Evolutionary conservation across 2,329 filamentous ascomycete species (phyloP).

Genomic region (Monosporascus cannonballus): DNA sequence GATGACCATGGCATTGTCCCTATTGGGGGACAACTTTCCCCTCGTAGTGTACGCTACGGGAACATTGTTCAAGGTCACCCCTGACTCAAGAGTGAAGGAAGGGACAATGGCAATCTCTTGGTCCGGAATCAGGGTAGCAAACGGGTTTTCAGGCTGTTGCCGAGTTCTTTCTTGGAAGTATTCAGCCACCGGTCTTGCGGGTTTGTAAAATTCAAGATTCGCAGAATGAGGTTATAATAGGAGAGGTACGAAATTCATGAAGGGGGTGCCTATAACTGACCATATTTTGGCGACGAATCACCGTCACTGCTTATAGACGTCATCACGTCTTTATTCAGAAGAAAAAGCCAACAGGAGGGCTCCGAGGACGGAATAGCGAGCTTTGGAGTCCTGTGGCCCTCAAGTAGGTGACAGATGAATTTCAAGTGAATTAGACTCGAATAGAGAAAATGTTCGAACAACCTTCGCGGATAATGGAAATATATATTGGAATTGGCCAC

Average conservation of each 20-base stretch:
- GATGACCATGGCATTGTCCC: constrained; percentile 66
- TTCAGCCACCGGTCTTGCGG: constrained; percentile 49
- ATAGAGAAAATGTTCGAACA: too few relatives aligned
- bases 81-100: constrained; percentile 88
- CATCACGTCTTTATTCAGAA: constrained; percentile 16
- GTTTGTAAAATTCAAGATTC: not conserved
- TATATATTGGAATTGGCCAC: too few relatives aligned
- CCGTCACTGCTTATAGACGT: constrained; percentile 10
- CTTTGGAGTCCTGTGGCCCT: too few relatives aligned
- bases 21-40: constrained; percentile 51
- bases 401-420: too few relatives aligned
- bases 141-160: constrained; percentile 86
- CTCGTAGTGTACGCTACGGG: constrained; percentile 63
- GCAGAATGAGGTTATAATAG: not conserved
- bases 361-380: too few relatives aligned
- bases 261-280: constrained; percentile 22
- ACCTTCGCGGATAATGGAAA: too few relatives aligned
- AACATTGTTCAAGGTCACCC: constrained; percentile 72
- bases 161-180: constrained; percentile 58
- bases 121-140: constrained; percentile 76
- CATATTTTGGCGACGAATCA: constrained; percentile 21
- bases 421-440: too few relatives aligned
- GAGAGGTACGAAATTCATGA: not conserved
- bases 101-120: constrained; percentile 84
- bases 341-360: not conserved